phyloP scores from a whole-genome alignment of 2,329 filamentous ascomycete species.

The Didymella sp. region DNA sequence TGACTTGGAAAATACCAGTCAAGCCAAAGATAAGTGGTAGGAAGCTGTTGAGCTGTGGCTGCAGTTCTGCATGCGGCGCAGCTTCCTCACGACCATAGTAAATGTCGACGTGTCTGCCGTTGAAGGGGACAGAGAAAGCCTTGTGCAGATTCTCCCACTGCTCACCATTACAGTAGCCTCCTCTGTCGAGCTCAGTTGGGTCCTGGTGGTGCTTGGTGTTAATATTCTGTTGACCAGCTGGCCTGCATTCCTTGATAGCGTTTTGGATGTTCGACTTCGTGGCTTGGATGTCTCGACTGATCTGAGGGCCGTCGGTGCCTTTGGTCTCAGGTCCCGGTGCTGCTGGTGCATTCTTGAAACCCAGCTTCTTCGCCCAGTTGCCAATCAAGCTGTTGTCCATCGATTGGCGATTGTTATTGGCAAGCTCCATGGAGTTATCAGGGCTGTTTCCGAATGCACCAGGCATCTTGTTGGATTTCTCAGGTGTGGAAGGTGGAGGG shows the following conservation, averaged over 20 bases:
- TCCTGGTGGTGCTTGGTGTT: slow-evolving; percentile 47
- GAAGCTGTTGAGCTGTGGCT: slow-evolving; percentile 37
- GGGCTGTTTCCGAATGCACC: slow-evolving; percentile 47
- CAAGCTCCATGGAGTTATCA: slow-evolving; percentile 40
- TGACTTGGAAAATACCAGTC: slow-evolving; percentile 67
- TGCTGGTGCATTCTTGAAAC: slow-evolving; percentile 41
- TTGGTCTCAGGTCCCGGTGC: slow-evolving; percentile 18
- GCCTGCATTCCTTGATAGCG: slow-evolving; percentile 48
- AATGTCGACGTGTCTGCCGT: slow-evolving; percentile 44
- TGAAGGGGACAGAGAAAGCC: slow-evolving; percentile 45
- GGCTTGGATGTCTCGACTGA: slow-evolving; percentile 43
- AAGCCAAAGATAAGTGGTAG: slow-evolving; percentile 45
- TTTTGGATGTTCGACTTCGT: slow-evolving; percentile 48
- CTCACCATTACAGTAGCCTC: slow-evolving; percentile 48
- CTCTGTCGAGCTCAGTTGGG: slow-evolving; percentile 47
- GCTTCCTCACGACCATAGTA: slow-evolving; percentile 45
- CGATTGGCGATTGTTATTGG: slow-evolving; percentile 31
- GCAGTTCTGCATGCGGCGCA: slow-evolving; percentile 36
- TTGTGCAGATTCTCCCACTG: slow-evolving; percentile 49
- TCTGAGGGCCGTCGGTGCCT: slow-evolving; percentile 44
- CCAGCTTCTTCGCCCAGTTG: slow-evolving; percentile 49
- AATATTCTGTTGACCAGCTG: slow-evolving; percentile 43
- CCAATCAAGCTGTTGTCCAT: slow-evolving; percentile 41
- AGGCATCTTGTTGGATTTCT: slow-evolving; percentile 44
- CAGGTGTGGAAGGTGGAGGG: slow-evolving; percentile 35